Base-by-base conservation (phyloP, 805 yeast species). In the Barnettozyma sp. region DNA sequence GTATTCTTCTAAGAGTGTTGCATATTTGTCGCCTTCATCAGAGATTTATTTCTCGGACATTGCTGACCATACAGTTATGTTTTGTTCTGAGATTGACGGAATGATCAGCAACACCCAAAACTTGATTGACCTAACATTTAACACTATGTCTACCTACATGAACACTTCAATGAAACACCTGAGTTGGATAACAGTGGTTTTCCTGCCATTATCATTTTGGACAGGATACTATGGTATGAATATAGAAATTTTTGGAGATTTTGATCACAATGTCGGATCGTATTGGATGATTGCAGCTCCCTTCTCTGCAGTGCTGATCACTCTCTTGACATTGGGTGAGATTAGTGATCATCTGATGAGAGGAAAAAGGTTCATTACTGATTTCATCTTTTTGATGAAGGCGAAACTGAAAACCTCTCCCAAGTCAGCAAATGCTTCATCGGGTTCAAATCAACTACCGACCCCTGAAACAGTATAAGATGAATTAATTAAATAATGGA, bases 141-240 rank as follows among this genome's bases (percentile, higher is more conserved):
- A 76, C 43, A 74, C 78, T 4, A 66, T 75, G 26, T 67, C 77
- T 2, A 71, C 71, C 9, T 70, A 70, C 30, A 71, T 76, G 3
- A 71, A 73, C 42, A 71, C 63, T 42, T 66, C 79, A 5, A 74
- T 76, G 67, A 62, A 65, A 35, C 65, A 68, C 49, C 57, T 76
- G 28, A 70, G 79, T 7, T 49, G 76, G 25, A 71, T 76, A 8
- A 70, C 80, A 1, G 79, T 76, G 11, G 65, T 76, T 11, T 75
- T 76, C 45, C 58, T 76, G 25, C 82, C 82, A 5, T 49, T 76
- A 36, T 66, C 76, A 5, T 76, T 76, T 47, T 63, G 77, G 66
- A 73, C 80, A 1, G 80, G 81, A 10, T 76, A 73, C 48, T 76
- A 70, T 39, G 71, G 71, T 28, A 65, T 66, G 71, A 65, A 66